Conservation (phyloP, 2,329 filamentous ascomycete genomes). For the Chaetomiaceae sp. region DNA sequence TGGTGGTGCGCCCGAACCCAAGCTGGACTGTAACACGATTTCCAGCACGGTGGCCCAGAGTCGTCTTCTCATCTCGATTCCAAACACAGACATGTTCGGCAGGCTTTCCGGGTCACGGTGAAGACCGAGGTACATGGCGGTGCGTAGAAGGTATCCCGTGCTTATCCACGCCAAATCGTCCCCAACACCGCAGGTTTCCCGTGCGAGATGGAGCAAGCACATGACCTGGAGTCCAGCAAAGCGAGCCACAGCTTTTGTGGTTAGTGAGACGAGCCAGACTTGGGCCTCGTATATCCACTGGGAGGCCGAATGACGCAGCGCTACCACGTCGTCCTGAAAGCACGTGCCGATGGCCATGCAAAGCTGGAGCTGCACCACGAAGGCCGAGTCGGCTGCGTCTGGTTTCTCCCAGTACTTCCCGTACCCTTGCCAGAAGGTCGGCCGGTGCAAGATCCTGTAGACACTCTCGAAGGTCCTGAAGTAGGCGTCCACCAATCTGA, state of each 20-base stretch:
- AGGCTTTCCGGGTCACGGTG: slow-evolving; percentile 53
- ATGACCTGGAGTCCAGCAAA: slow-evolving; percentile 48
- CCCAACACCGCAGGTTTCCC: slow-evolving; percentile 44
- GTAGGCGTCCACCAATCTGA: slow-evolving; percentile 47
- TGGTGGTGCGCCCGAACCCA: slow-evolving; percentile 49
- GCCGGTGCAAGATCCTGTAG: slow-evolving; percentile 54
- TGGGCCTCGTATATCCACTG: slow-evolving; percentile 53
- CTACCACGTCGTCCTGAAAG: slow-evolving; percentile 43
- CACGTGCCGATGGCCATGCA: slow-evolving; percentile 49
- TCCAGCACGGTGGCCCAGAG: slow-evolving; percentile 56
- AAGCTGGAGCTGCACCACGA: slow-evolving; percentile 51
- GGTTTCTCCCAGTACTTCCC: slow-evolving; percentile 45
- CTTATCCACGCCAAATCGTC: slow-evolving; percentile 51
- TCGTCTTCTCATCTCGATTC: slow-evolving; percentile 51
- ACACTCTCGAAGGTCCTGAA: slow-evolving; percentile 48
- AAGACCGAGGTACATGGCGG: slow-evolving; percentile 55
- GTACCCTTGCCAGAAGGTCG: slow-evolving; percentile 54
- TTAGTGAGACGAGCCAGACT: slow-evolving; percentile 44
- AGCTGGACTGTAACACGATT: slow-evolving; percentile 47
- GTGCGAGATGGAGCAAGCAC: slow-evolving; percentile 48
- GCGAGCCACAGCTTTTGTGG: slow-evolving; percentile 47
- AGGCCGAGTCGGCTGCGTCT: slow-evolving; percentile 37
- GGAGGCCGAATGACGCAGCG: slow-evolving; percentile 40
- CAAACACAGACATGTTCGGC: slow-evolving; percentile 43
- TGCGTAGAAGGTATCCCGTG: slow-evolving; percentile 47